phyloP scores from a whole-genome alignment of 768 basidiomycete genomes.

The Boletus patriciae region DNA sequence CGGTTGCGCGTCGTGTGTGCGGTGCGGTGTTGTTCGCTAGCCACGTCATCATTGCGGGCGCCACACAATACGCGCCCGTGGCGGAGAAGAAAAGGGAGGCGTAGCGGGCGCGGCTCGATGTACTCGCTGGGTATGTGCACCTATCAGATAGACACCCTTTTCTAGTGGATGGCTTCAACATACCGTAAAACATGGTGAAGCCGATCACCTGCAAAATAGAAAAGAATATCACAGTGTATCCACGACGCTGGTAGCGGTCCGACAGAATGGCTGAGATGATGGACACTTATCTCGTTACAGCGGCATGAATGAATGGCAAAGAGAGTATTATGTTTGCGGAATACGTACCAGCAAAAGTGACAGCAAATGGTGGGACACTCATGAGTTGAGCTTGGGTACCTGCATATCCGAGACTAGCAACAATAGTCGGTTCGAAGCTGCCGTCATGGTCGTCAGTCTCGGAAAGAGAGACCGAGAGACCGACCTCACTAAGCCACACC shows the following conservation, averaged over 20 bases:
- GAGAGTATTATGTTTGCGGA: not conserved
- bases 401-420: constrained; percentile 57
- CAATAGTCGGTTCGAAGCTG: constrained; percentile 38
- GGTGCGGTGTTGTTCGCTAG: constrained; percentile 61
- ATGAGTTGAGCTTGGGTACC: constrained; percentile 57
- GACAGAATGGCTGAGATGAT: constrained; percentile 49
- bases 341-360: constrained; percentile 39
- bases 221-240: constrained; percentile 45
- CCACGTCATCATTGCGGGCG: constrained; percentile 58
- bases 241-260: constrained; percentile 52
- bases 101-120: constrained; percentile 46
- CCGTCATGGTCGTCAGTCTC: no score
- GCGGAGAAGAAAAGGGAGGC: constrained; percentile 55
- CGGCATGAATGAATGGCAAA: not conserved
- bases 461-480: no score
- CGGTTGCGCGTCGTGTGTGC: constrained; percentile 54
- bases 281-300: constrained; percentile 29
- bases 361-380: constrained; percentile 44
- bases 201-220: constrained; percentile 40
- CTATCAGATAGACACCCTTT: not conserved
- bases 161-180: not conserved
- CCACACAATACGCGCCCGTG: constrained; percentile 48
- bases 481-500: constrained; percentile 24
- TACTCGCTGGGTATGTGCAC: constrained; percentile 6
- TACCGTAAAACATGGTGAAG: not conserved